These are phyloP conservation scores for Diaporthe citri DNA, from an alignment of 2,329 filamentous ascomycete species.

Conservation along the genomic window DNA sequence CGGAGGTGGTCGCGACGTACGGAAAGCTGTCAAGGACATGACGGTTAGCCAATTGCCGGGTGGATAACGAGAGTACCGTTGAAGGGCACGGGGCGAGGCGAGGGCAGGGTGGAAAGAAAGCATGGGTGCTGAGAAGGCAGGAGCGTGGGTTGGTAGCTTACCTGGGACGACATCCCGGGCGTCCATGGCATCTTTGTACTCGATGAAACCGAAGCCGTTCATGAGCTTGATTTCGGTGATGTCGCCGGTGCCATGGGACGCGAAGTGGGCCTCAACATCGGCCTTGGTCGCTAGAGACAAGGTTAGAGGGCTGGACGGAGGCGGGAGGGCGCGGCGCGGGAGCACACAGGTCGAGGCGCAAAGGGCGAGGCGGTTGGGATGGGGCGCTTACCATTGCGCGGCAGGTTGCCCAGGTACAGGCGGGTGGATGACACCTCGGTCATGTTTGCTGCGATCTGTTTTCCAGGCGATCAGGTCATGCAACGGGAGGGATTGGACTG, in stretches of 20 bases:
- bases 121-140: slow-evolving; percentile 36
- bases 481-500: slow-evolving; percentile 22
- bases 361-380: slow-evolving; percentile 28
- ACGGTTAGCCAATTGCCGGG: slow-evolving; percentile 43
- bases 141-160: slow-evolving; percentile 60
- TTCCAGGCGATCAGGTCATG: slow-evolving; percentile 37
- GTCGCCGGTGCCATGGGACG: slow-evolving; percentile 94
- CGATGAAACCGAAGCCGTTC: slow-evolving; percentile 99
- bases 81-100: slow-evolving; percentile 41
- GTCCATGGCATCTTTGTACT: slow-evolving; percentile 99
- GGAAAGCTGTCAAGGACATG: slow-evolving; percentile 64
- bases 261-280: slow-evolving; percentile 96
- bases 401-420: slow-evolving; percentile 97
- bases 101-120: slow-evolving; percentile 36
- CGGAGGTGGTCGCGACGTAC: slow-evolving; percentile 61
- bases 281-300: slow-evolving; percentile 84
- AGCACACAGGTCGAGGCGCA: slow-evolving; percentile 29
- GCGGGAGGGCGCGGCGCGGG: slow-evolving; percentile 42
- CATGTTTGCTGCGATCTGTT: slow-evolving; percentile 63
- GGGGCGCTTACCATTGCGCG: slow-evolving; percentile 84
- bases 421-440: slow-evolving; percentile 93
- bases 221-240: slow-evolving; percentile 99
- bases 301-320: slow-evolving; percentile 20
- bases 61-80: slow-evolving; percentile 41
- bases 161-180: slow-evolving; percentile 98